phyloP scores from a whole-genome alignment of 768 basidiomycete genomes.

The Pleurotus pulmonarius region DNA sequence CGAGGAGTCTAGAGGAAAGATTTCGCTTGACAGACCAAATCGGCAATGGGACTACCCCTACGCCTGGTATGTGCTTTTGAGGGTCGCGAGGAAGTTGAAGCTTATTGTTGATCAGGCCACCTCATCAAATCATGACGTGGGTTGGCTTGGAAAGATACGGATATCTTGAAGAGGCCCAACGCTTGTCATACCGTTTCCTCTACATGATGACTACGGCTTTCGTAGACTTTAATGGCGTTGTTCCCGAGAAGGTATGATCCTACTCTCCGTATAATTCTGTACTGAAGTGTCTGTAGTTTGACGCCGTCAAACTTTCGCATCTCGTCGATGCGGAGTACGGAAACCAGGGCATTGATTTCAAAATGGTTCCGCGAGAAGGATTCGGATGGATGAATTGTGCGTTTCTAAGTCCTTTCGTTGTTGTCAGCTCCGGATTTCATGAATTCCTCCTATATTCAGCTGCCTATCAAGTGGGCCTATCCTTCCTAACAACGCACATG shows the following conservation, averaged over 20 bases:
- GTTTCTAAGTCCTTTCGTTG: constrained; percentile 20
- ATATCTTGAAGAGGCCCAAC: constrained; percentile 88
- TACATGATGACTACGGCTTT: constrained; percentile 98
- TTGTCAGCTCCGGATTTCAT: background rate
- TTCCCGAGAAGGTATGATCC: constrained; percentile 84
- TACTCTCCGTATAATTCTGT: background rate
- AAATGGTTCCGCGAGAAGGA: constrained; percentile 94
- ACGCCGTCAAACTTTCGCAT: constrained; percentile 93
- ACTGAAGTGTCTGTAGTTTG: constrained; percentile 54
- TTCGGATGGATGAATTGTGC: constrained; percentile 98
- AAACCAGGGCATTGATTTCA: constrained; percentile 96
- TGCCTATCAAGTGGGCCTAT: constrained; percentile 94
- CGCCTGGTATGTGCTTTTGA: constrained; percentile 30
- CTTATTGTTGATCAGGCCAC: constrained; percentile 54
- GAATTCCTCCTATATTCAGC: constrained; percentile 39
- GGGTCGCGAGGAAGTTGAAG: constrained; percentile 12
- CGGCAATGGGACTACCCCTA: constrained; percentile 99
- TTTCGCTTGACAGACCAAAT: constrained; percentile 93
- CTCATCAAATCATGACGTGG: constrained; percentile 99
- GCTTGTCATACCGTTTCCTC: constrained; percentile 93
- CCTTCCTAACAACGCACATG: constrained; percentile 92
- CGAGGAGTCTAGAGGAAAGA: constrained; percentile 92
- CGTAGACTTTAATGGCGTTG: constrained; percentile 96
- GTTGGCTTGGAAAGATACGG: constrained; percentile 96
- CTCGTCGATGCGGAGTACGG: constrained; percentile 97